A percentile compares a stretch with the other conserved stretches of the same genome.
phyloP scores from a whole-genome alignment of 1,139 yeast species.

The Kluyveromyces sp. region DNA sequence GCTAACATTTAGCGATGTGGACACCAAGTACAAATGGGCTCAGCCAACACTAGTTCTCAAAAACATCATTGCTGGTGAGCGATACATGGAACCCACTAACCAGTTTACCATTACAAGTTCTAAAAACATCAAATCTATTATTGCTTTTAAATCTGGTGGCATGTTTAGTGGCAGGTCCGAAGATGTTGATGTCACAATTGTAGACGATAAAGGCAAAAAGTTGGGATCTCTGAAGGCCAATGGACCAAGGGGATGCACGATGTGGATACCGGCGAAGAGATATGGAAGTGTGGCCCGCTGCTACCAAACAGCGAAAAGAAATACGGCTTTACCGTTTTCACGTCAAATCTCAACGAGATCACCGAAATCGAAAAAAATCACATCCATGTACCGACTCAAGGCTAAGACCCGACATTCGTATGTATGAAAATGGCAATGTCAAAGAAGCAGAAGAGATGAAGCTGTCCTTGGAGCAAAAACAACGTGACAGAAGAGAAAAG shows the following conservation, averaged over 20 bases:
- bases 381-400: slow-evolving; percentile 84
- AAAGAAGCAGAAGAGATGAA: slow-evolving; percentile 67
- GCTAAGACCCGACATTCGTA: slow-evolving; percentile 73
- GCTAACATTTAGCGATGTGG: slow-evolving; percentile 49
- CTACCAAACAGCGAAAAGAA: slow-evolving; percentile 53
- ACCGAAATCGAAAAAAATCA: slow-evolving; percentile 57
- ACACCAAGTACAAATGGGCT: slow-evolving; percentile 69
- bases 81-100: slow-evolving; percentile 84
- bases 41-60: slow-evolving; percentile 80
- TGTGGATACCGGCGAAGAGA: slow-evolving; percentile 30
- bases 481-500: slow-evolving; percentile 65
- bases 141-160: slow-evolving; percentile 62
- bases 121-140: slow-evolving; percentile 57
- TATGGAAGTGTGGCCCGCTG: slow-evolving; percentile 36
- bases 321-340: slow-evolving; percentile 80
- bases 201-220: slow-evolving; percentile 31
- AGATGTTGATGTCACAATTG: slow-evolving; percentile 54
- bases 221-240: slow-evolving; percentile 21
- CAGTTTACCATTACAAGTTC: slow-evolving; percentile 60
- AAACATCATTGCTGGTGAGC: slow-evolving; percentile 89
- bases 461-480: slow-evolving; percentile 64
- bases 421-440: slow-evolving; percentile 61
- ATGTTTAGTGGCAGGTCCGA: slow-evolving; percentile 88
- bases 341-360: slow-evolving; percentile 73
- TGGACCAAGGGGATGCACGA: slow-evolving; percentile 27